These are phyloP conservation scores for Penicillium pancosmium DNA, from an alignment of 495 filamentous ascomycete species.

Conservation along the genomic window DNA sequence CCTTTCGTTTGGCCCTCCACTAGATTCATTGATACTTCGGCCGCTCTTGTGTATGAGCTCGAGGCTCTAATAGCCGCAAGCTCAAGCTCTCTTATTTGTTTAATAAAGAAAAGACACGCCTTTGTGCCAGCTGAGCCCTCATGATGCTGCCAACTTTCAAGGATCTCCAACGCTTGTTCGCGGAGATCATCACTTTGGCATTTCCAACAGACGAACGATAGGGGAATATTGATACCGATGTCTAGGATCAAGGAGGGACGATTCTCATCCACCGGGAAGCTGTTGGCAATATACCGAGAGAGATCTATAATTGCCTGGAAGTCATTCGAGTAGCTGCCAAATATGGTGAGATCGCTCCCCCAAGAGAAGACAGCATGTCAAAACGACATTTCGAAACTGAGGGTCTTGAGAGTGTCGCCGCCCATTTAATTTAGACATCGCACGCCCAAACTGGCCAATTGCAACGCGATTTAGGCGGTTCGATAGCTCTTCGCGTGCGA, in stretches of 20 bases:
- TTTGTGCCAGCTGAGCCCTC: slow-evolving; percentile 40
- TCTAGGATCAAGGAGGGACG: slow-evolving; percentile 11
- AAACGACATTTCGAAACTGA: too few relatives aligned
- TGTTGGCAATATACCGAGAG: not conserved
- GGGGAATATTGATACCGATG: slow-evolving; percentile 36
- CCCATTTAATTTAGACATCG: too few relatives aligned
- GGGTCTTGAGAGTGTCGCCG: too few relatives aligned
- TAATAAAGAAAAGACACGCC: slow-evolving; percentile 5
- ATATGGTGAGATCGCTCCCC: too few relatives aligned
- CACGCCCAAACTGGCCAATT: too few relatives aligned
- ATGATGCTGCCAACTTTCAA: slow-evolving; percentile 39
- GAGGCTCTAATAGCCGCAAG: not conserved
- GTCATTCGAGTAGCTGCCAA: too few relatives aligned
- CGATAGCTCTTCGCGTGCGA: too few relatives aligned
- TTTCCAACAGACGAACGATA: slow-evolving; percentile 49
- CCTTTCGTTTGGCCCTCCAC: not conserved
- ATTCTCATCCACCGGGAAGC: not conserved
- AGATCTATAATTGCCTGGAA: too few relatives aligned
- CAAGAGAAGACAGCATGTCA: too few relatives aligned
- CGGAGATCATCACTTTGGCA: slow-evolving; percentile 48
- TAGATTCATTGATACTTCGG: not conserved
- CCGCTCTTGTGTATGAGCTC: not conserved
- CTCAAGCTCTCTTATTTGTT: slow-evolving; percentile 17
- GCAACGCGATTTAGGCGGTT: too few relatives aligned
- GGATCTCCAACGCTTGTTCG: slow-evolving; percentile 37